Base-by-base conservation (phyloP, 345 rosid genomes). In the Stellera chamaejasme region DNA sequence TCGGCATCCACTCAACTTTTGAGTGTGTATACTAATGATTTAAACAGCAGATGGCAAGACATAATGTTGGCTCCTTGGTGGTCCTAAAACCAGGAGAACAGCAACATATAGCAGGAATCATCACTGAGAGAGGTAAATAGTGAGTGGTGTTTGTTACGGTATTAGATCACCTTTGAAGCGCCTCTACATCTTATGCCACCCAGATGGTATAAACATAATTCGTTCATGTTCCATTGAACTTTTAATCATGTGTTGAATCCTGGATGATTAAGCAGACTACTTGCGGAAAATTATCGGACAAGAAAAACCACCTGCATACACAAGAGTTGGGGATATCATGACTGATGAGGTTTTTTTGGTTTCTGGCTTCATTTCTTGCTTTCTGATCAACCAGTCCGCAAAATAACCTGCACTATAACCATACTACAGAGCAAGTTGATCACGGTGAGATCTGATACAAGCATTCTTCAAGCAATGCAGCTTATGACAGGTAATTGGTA, bases 321-420 rank as follows among this genome's bases (percentile, higher is more conserved):
- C 96, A 1, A 79, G 66, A 77, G 98, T 85, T 27, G 87, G 79
- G 58, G 90, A 88, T 71, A 78, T 88, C 66, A 88, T 88, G 98
- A 83, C 95, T 0, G 79, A 76, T 10, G 88, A 88, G 92, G 96
- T 88, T 43, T 55, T 32, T 19, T 8, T 2, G 39, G 9, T 45
- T 45, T 67, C 49, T 48, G 7, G 26, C 47, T 15, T 48, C 10
- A 15, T 16, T 6, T 36, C n/a, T 13, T 0, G 42, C 10, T 2
- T 13, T 6, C 2, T 4, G 13, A 57, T 13, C 16, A 41, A 12
- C 45, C 10, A 3, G 14, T 61, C 52, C 32, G 23, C 27, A 15
- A 55, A 49, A 46, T 46, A 44, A 54, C 16, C 52, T 50, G 42
- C 36, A 52, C 14, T 27, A 0, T 1, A 13, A 32, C 39, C 39